These are phyloP conservation scores for Vigna reflexopilosa DNA, from an alignment of 306 rosid species.

Conservation along the genomic window DNA sequence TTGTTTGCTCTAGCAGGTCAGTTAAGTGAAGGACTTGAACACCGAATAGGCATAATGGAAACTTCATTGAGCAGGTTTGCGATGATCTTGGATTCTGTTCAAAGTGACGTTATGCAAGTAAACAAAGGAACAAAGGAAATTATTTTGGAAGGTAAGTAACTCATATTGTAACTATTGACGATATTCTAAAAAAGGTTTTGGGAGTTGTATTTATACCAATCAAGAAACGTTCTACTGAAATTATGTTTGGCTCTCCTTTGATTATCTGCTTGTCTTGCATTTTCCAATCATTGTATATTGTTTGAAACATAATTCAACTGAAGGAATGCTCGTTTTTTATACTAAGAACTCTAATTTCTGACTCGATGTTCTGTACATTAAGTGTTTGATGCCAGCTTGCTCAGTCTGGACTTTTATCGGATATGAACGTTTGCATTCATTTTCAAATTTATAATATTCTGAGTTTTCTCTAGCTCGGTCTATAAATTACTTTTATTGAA, in stretches of 20 bases:
- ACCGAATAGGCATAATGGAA: slow-evolving; percentile 85
- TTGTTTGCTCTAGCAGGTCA: slow-evolving; percentile 65
- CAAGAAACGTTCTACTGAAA: slow-evolving; percentile 30
- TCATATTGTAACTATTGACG: slow-evolving; percentile 39
- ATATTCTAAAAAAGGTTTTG: slow-evolving; percentile 35
- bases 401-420: slow-evolving; percentile 11
- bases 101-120: slow-evolving; percentile 82
- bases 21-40: slow-evolving; percentile 82
- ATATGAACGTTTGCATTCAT: slow-evolving; percentile 5
- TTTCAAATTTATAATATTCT: slow-evolving; percentile 21
- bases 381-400: neutral
- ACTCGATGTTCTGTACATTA: neutral
- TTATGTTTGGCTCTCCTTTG: slow-evolving; percentile 13
- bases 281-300: slow-evolving; percentile 1
- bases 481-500: slow-evolving; percentile 29
- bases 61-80: slow-evolving; percentile 81
- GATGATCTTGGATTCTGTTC: slow-evolving; percentile 94
- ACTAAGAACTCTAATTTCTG: neutral
- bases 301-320: slow-evolving; percentile 21
- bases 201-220: slow-evolving; percentile 22
- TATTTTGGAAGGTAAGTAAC: slow-evolving; percentile 74
- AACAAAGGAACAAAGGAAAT: slow-evolving; percentile 87
- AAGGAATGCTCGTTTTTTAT: slow-evolving; percentile 14
- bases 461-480: slow-evolving; percentile 19
- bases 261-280: slow-evolving; percentile 20